Base-by-base conservation (phyloP, 2,329 filamentous ascomycete species). In the Fusarium secorum region DNA sequence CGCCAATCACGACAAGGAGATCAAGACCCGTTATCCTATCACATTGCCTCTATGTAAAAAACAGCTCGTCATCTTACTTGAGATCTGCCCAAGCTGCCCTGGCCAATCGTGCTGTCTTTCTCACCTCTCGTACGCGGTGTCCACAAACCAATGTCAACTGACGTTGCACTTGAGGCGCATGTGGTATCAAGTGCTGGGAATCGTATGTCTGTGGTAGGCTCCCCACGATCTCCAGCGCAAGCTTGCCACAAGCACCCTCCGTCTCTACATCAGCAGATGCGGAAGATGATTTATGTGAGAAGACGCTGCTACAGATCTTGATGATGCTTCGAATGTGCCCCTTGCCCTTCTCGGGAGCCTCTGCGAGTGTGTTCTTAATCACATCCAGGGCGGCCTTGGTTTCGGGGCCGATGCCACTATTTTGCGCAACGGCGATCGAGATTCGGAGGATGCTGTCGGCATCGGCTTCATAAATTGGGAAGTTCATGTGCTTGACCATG, bases 391-490 rank as follows among this genome's bases (percentile, higher is more conserved):
- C 85, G 0, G 84, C 81, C 41, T 83, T 79, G 18, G 83, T 83
- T 63, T 88, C 86, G 3, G 79, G 75, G 8, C 81, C 81, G 17
- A 78, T 66, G 7, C 80, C 79, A 13, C 83, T 78, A 22, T 79
- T 84, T 59, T 82, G 81, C 10, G 87, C 78, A 0, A 83, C 81
- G 0, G 82, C 82, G 35, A 89, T 83, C 10, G 85, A 81, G 20
- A 88, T 79, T 13, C 85, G 83, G 6, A 87, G 78, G 10, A 89
- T 80, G 35, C 78, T 76, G 7, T 80, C 80, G 2, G 83, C 78
- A 52, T 89, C 87, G 20, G 84, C 82, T 45, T 87, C 82, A 75
- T 87, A 89, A 22, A 88, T 82, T 4, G 81, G 75, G 56, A 85
- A 87, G 22, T 78, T 78, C 62, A 88, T 82, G 73, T 87, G 83